phyloP scores from a whole-genome alignment of 106 monocot genomes.

The Dendrobium chrysotoxum region DNA sequence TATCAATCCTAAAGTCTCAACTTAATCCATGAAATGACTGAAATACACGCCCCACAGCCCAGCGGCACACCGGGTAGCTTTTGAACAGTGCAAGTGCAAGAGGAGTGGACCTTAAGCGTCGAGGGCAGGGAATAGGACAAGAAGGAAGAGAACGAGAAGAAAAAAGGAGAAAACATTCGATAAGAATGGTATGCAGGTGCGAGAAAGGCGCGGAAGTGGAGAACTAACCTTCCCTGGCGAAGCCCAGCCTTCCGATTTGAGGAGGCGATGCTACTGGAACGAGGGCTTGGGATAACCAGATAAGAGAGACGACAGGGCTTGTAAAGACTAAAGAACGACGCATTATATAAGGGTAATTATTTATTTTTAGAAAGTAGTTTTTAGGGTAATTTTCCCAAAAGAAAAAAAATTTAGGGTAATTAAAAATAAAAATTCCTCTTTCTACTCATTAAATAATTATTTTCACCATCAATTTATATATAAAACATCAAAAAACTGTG shows the following conservation, averaged over 20 bases:
- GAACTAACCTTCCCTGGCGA: not conserved
- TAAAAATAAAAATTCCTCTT: too few relatives aligned
- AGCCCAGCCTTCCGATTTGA: not conserved
- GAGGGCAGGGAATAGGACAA: not conserved
- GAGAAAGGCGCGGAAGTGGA: not conserved
- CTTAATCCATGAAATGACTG: not conserved
- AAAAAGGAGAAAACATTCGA: not conserved
- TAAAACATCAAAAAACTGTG: too few relatives aligned
- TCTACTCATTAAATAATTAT: too few relatives aligned
- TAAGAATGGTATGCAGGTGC: not conserved
- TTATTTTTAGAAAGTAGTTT: too few relatives aligned
- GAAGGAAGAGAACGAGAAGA: not conserved
- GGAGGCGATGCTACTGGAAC: not conserved
- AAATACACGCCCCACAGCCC: not conserved
- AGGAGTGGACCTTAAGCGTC: not conserved
- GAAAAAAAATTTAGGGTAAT: too few relatives aligned
- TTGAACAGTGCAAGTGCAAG: not conserved
- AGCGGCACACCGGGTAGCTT: not conserved
- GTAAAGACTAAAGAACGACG: too few relatives aligned
- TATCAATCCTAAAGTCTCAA: not conserved
- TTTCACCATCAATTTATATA: too few relatives aligned
- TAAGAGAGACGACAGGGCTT: not conserved
- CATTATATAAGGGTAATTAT: too few relatives aligned
- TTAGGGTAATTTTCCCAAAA: too few relatives aligned
- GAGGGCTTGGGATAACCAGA: not conserved